These are phyloP conservation scores for Cryptosporidium baileyi DNA, from an alignment of 169 alveolate species.

Conservation along the genomic window DNA sequence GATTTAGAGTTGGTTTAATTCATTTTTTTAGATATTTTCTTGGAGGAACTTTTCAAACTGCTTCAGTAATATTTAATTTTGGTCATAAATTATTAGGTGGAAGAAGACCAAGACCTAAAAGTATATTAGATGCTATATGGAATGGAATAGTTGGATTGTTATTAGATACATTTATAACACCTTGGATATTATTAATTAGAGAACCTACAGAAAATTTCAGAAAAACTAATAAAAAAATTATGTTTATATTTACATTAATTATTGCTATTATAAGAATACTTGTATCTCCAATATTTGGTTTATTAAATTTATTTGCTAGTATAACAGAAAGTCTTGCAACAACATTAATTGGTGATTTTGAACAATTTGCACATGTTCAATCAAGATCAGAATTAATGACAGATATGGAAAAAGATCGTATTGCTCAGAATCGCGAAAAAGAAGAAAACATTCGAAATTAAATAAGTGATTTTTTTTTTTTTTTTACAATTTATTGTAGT, in stretches of 20 bases:
- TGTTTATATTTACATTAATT: slow-evolving; percentile 70
- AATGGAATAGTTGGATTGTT: slow-evolving; percentile 85
- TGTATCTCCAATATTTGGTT: slow-evolving; percentile 85
- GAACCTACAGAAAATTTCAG: slow-evolving; percentile 78
- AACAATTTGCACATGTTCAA: slow-evolving; percentile 85
- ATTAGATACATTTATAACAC: slow-evolving; percentile 85
- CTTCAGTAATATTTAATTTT: slow-evolving; percentile 84
- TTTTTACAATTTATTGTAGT: too few relatives aligned
- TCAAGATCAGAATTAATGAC: slow-evolving; percentile 78
- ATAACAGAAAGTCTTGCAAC: slow-evolving; percentile 89
- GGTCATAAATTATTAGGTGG: slow-evolving; percentile 89
- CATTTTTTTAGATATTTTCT: slow-evolving; percentile 81
- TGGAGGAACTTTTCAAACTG: slow-evolving; percentile 88
- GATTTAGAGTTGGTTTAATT: slow-evolving; percentile 86
- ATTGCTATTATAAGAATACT: slow-evolving; percentile 77
- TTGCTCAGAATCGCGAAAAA: slow-evolving; percentile 1
- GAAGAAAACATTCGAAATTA: not conserved
- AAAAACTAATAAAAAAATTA: slow-evolving; percentile 71
- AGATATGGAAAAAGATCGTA: slow-evolving; percentile 73
- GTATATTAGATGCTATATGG: slow-evolving; percentile 88
- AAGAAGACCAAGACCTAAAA: slow-evolving; percentile 85
- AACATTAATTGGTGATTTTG: slow-evolving; percentile 88
- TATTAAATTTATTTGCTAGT: slow-evolving; percentile 83
- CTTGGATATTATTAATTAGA: slow-evolving; percentile 84
- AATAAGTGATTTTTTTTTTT: too few relatives aligned